Evolutionary conservation across 2,329 filamentous ascomycete genomes (phyloP), one percentile per base, ranked within the genome.

Genomic region (Colletotrichum sp.): DNA sequence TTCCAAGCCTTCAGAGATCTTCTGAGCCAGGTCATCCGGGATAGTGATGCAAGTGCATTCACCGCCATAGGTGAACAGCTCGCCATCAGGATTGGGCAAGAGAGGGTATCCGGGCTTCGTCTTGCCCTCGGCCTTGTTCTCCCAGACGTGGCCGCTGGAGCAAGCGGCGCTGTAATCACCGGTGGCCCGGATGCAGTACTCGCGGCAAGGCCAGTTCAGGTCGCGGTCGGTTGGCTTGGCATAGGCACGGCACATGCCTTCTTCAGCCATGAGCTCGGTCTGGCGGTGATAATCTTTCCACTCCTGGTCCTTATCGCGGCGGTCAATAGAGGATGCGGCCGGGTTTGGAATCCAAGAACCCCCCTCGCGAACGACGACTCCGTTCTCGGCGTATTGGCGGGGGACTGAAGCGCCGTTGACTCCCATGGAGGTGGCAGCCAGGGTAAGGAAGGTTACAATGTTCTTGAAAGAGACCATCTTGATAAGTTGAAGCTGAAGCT

Each of bases 291-390:
- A 66, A 54, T 66, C 51, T 16, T 66, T 38, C 64, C 64, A 66
- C 9, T 27, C 15, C 7, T 33, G 13, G 4, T 24, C 63, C 51
- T 34, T 36, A 15, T 57, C 31, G 15, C n/a, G 47, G 15, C 31
- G 47, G 31, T 29, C 11, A 21, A 57, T 24, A 33, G 64, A n/a
- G 6, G 21, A 27, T 2, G 64, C 18, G 31, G 47, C 64, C 12
- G 64, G 64, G 21, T 38, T 74, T 9, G 58, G 70, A 13, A 72
- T 38, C 63, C 70, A 72, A 27, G 70, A 51, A 29, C 58, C 51
- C 7, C 65, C 70, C 15, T 24, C 36, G 5, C 33, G 58, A 18
- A 57, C n/a, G 21, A 61, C 21, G 12, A 29, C 59, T 2, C 51
- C 51, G 16, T 66, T 58, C 33, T 67, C 64, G 31, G n/a, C 64